Conservation (phyloP, 495 filamentous ascomycete species). For the Aspergillus sclerotiicarbonarius region DNA sequence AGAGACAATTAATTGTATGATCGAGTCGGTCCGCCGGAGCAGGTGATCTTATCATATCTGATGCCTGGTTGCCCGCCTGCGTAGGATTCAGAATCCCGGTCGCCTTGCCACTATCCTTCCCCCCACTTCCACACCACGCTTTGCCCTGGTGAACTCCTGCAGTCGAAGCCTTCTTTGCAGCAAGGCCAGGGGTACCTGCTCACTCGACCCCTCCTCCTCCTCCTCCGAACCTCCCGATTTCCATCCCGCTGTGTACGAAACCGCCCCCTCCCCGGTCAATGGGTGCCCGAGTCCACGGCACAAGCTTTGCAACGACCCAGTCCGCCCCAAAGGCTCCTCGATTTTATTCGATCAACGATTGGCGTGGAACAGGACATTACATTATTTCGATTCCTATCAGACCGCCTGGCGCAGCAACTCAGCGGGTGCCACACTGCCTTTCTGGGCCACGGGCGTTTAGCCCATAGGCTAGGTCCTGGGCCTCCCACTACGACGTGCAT, state of each 20-base stretch:
- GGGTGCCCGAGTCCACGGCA: conserved; percentile 13
- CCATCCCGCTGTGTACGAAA: not conserved
- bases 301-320: conserved; percentile 14
- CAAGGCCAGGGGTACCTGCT: conserved; percentile 4
- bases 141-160: conserved; percentile 7
- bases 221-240: not conserved
- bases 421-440: conserved; percentile 20
- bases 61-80: conserved; percentile 16
- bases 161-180: conserved; percentile 7
- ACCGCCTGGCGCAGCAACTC: conserved; percentile 6
- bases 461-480: conserved; percentile 29
- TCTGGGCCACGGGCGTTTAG: conserved; percentile 28
- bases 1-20: too few species aligned
- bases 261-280: conserved; percentile 4
- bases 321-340: conserved; percentile 9
- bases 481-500: conserved; percentile 35
- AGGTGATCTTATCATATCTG: conserved; percentile 31
- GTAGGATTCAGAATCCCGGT: conserved; percentile 9
- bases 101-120: conserved; percentile 21
- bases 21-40: conserved; percentile 17
- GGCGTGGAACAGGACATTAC: not conserved
- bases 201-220: not conserved
- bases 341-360: not conserved
- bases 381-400: conserved; percentile 1
- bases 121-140: conserved; percentile 9